Percentiles rank a stretch among this genome's conserved stretches.
phyloP scores from a whole-genome alignment of 2,329 filamentous ascomycete genomes.

The Penicillium sp. region DNA sequence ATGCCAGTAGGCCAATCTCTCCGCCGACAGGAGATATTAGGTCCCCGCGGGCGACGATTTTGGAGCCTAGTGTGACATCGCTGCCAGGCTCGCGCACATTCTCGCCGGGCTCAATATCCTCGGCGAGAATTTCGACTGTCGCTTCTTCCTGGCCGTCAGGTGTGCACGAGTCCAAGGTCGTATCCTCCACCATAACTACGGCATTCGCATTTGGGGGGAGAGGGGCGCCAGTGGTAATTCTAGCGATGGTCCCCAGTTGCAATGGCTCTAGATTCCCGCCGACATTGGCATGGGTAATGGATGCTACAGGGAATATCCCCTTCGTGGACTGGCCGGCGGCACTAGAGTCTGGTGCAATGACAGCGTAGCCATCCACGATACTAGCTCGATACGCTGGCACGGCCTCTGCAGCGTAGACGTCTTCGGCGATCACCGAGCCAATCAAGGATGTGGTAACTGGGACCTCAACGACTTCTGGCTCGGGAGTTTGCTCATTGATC shows the following conservation, averaged over 20 bases:
- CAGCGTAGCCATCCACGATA: conserved; percentile 94
- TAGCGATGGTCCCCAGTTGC: conserved; percentile 72
- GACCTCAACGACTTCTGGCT: conserved; percentile 56
- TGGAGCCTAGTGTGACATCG: conserved; percentile 69
- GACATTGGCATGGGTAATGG: conserved; percentile 81
- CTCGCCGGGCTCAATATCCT: conserved; percentile 71
- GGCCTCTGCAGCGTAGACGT: conserved; percentile 74
- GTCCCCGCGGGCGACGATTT: conserved; percentile 74
- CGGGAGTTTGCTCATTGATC: conserved; percentile 72
- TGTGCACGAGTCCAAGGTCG: conserved; percentile 70
- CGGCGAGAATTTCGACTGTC: conserved; percentile 81
- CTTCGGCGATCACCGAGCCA: conserved; percentile 76
- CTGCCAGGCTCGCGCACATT: conserved; percentile 91
- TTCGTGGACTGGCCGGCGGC: conserved; percentile 62
- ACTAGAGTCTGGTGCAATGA: conserved; percentile 58
- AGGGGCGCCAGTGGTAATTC: conserved; percentile 93
- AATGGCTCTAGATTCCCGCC: conserved; percentile 63
- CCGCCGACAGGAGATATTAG: conserved; percentile 84
- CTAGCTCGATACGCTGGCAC: conserved; percentile 94
- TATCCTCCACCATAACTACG: conserved; percentile 97
- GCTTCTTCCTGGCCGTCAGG: conserved; percentile 81
- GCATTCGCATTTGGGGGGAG: conserved; percentile 84
- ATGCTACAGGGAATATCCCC: conserved; percentile 80
- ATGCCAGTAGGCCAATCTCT: conserved; percentile 85
- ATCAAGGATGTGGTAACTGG: conserved; percentile 67